phyloP scores from a whole-genome alignment of 179 eudicot species.

The Beta corolliflora region DNA sequence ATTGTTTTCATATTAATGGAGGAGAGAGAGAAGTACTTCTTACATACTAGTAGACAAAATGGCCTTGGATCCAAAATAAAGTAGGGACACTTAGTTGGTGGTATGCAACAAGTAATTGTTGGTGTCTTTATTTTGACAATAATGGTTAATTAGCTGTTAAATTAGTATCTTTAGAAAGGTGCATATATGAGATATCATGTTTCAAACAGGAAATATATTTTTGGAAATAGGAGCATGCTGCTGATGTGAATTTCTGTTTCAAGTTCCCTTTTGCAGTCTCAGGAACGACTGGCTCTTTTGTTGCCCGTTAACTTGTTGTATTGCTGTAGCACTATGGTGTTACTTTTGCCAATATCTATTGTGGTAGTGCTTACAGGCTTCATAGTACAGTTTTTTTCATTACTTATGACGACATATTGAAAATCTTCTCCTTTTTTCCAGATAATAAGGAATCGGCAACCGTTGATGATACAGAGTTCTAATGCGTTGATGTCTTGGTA shows the following conservation, averaged over 20 bases:
- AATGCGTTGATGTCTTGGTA: slow-evolving; percentile 65
- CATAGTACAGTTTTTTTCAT: neutral
- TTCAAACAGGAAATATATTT: too few relatives aligned
- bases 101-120: too few relatives aligned
- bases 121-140: too few relatives aligned
- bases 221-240: neutral
- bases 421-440: slow-evolving; percentile 24
- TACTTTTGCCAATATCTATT: neutral
- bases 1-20: too few relatives aligned
- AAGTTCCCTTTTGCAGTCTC: neutral
- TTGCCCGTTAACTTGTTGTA: neutral
- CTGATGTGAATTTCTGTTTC: too few relatives aligned
- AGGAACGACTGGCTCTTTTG: neutral
- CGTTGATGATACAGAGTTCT: slow-evolving; percentile 24
- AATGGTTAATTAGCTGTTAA: too few relatives aligned
- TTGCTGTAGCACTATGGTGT: neutral
- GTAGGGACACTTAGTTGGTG: too few relatives aligned
- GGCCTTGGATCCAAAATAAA: too few relatives aligned
- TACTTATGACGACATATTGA: neutral
- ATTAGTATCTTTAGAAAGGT: too few relatives aligned
- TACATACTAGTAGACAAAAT: too few relatives aligned
- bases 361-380: neutral
- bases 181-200: too few relatives aligned
- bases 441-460: slow-evolving; percentile 35
- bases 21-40: too few relatives aligned